Conservation (phyloP, 2,329 filamentous ascomycete species). For the Trichoderma cornu-damae region DNA sequence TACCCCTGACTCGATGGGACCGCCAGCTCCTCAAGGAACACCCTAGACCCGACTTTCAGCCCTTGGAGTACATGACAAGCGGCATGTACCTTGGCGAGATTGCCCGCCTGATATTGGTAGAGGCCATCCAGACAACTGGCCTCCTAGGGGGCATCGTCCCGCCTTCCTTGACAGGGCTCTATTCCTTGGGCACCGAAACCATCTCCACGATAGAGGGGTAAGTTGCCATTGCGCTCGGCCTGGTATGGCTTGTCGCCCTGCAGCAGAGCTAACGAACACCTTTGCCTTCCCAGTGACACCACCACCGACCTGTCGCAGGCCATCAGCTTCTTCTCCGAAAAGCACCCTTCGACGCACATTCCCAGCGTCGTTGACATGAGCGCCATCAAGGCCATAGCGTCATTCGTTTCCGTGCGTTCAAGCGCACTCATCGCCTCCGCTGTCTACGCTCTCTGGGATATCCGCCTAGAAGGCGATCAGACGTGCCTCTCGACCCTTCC, state of each 20-base stretch:
- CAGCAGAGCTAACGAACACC: conserved; percentile 24
- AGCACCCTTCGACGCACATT: conserved; percentile 43
- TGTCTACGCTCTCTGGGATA: conserved; percentile 54
- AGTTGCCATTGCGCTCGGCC: conserved; percentile 25
- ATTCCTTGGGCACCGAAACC: conserved; percentile 57
- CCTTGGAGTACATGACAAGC: conserved; percentile 57
- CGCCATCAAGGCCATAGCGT: conserved; percentile 50
- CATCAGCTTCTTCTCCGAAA: conserved; percentile 43
- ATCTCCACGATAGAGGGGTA: conserved; percentile 55
- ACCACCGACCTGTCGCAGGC: conserved; percentile 41
- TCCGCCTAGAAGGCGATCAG: conserved; percentile 45
- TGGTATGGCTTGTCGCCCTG: background rate
- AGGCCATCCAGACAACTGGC: conserved; percentile 51
- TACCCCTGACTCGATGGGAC: conserved; percentile 61
- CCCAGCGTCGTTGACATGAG: conserved; percentile 45
- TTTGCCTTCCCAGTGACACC: conserved; percentile 37
- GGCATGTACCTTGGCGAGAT: conserved; percentile 65
- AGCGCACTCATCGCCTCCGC: conserved; percentile 55
- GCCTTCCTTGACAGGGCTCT: conserved; percentile 45
- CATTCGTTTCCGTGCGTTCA: conserved; percentile 52
- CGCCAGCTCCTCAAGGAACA: conserved; percentile 47
- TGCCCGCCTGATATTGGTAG: conserved; percentile 52
- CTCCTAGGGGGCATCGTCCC: conserved; percentile 55
- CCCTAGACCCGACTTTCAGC: conserved; percentile 55
- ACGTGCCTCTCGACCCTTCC: conserved; percentile 32